Conservation (phyloP, 1,139 yeast species). For the Geotrichum siamense region DNA sequence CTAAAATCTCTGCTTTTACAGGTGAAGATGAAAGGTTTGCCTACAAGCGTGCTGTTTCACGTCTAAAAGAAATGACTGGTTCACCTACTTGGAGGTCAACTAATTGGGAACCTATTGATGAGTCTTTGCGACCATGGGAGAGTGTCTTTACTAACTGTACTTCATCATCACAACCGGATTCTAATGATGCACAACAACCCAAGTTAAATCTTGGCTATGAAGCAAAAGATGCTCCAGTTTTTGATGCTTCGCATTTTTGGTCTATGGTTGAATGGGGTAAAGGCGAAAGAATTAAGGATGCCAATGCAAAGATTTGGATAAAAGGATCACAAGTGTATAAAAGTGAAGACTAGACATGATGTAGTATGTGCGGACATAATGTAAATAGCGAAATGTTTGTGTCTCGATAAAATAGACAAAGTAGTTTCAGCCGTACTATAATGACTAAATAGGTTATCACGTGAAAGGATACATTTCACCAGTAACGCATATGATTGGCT, state of each 20-base stretch:
- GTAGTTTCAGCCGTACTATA: no score
- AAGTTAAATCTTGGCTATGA: constrained; percentile 1
- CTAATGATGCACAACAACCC: background rate
- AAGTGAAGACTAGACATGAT: no score
- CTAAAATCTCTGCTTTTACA: constrained; percentile 51
- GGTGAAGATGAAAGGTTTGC: constrained; percentile 79
- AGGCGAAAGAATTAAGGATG: constrained; percentile 45
- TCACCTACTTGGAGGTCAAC: constrained; percentile 47
- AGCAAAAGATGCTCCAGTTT: constrained; percentile 39
- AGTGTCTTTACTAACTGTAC: constrained; percentile 2
- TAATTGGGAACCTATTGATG: constrained; percentile 52
- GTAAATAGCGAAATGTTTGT: no score
- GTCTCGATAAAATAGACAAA: no score
- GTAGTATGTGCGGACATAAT: no score
- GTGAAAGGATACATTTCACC: no score
- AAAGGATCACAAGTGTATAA: constrained; percentile 29
- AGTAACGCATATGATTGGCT: no score
- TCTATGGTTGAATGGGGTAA: constrained; percentile 58
- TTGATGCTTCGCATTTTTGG: constrained; percentile 53
- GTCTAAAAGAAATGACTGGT: constrained; percentile 61
- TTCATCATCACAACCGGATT: background rate
- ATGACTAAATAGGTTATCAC: no score
- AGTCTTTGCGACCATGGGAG: constrained; percentile 59
- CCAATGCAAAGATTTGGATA: constrained; percentile 47
- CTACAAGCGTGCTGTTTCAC: constrained; percentile 60